Evolutionary conservation across 1,139 yeast genomes (phyloP), one percentile per base, ranked within the genome.

Genomic region (Suhomyces maxii): DNA sequence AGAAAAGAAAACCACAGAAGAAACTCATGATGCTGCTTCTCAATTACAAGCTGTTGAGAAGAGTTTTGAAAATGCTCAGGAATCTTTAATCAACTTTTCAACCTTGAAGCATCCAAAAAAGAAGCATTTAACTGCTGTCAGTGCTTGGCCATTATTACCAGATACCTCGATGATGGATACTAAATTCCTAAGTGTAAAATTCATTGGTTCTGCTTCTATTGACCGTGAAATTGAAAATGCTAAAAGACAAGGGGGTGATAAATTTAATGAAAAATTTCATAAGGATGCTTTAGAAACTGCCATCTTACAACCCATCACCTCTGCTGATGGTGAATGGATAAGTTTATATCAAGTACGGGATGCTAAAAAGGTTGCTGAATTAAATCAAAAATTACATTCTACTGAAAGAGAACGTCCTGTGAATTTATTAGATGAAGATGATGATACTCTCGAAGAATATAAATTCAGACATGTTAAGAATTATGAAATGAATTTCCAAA

Each of bases 111-210:
- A 93, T 67, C 98, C 99, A 36, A 77, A 79, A 35, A 89, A 84
- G 69, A 86, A 80, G 61, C 74, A 80, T 46, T 69, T 89, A 47
- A 84, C 77, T 48, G 96, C 97, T 0, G 90, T 85, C 26, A 79
- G 77, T 50, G 77, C 91, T 1, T 88, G 90, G 89, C 85, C 87
- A 34, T 71, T 93, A 33, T 71, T 91, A 51, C 99, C 99, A 3
- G 98, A 93, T 64, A 83, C 95, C 13, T 84, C 95, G 18, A 81
- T 87, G 78, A 76, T 89, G 79, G 98, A 93, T 65, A 82, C 88
- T 55, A 80, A 78, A 48, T 89, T 80, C 61, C 72, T 84, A 58
- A 76, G 86, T 26, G 77, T 93, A 45, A 88, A 86, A 60, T 82
- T 91, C 64, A 73, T 82, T 10, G 96, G 96, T 8, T 84, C 93